A percentile compares a stretch with the other conserved stretches of the same genome.
Evolutionary conservation across 1,284 basidiomycete genomes (phyloP).

Genomic region (Moesziomyces sp.): DNA sequence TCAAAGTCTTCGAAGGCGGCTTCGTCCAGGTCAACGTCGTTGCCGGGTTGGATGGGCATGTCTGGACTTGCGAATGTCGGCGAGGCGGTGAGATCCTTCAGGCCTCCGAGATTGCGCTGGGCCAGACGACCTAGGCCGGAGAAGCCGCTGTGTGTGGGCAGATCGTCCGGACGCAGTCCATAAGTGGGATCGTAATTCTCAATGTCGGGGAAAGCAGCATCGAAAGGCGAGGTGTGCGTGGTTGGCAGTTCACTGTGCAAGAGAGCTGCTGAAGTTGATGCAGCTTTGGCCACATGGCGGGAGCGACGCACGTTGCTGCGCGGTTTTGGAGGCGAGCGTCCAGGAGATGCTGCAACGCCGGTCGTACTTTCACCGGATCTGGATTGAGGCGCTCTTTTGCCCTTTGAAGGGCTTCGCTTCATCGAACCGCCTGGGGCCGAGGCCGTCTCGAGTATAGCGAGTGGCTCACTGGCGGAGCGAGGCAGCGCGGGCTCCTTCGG

Average conservation of each 20-base stretch:
- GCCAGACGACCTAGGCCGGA: conserved; percentile 73
- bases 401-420: conserved; percentile 15
- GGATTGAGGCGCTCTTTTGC: conserved; percentile 8
- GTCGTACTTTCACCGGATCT: conserved; percentile 13
- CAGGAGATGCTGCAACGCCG: conserved; percentile 14
- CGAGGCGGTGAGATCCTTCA: conserved; percentile 38
- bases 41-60: background rate
- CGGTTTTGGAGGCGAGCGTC: conserved; percentile 29
- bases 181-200: conserved; percentile 96
- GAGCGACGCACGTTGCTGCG: conserved; percentile 15
- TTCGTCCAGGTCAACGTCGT: conserved; percentile 29
- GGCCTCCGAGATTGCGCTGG: conserved; percentile 38
- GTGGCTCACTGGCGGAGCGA: conserved; percentile 36
- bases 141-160: conserved; percentile 76
- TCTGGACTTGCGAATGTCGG: conserved; percentile 3
- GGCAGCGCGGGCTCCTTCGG: conserved; percentile 18
- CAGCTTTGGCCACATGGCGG: conserved; percentile 32
- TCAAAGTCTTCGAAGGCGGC: conserved; percentile 33
- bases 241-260: conserved; percentile 24
- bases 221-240: conserved; percentile 35
- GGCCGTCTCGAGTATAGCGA: conserved; percentile 23
- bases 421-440: conserved; percentile 32
- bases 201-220: conserved; percentile 69
- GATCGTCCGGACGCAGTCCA: conserved; percentile 76
- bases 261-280: conserved; percentile 33